Base-by-base conservation (phyloP, 2,329 filamentous ascomycete genomes). In the Xylaria sp. region DNA sequence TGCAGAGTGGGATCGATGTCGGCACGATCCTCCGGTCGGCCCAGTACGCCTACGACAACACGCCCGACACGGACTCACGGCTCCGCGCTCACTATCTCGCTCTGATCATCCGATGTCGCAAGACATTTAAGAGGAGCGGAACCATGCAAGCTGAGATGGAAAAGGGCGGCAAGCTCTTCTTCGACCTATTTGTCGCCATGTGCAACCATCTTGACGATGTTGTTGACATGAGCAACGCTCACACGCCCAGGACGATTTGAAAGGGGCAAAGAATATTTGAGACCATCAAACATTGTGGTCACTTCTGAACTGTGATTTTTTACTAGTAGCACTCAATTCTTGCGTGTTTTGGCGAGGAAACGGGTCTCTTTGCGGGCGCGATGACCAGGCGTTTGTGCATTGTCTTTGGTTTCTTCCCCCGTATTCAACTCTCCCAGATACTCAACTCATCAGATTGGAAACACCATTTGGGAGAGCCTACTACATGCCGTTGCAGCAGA, bases 61-160 rank as follows among this genome's bases (percentile, higher is more conserved):
- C 94, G 73, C 93, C 93, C 70, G 92, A 97, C 82, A 90, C 88
- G 72, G 93, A 98, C 82, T 94, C 90, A 75, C 87, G 90, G 74
- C 88, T 98, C 78, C 93, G 93, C 82, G 93, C 93, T 83, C 93
- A 97, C 83, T 97, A 97, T 84, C 89, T 98, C 78, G 92, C 93
- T 77, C 87, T 97, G 79, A 96, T 97, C 80, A 97, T 97, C 83
- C 90, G 93, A 83, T 94, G 91, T 85, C 92, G 94, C 79, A 93
- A 93, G 84, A 97, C 92, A 74, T 97, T 98, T 80, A 97, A 97
- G 89, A 89, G 91, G 80, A 97, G 93, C 83, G 93, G 93, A 80
- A 97, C 93, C 79, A 96, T 97, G 93, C 93, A 97, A 86, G 90
- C 91, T 82, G 93, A 97, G 83, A 97, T 98, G 93, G 92, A 97